Conservation (phyloP, 139 green algal genomes). For the Coccomyxa sp. region DNA sequence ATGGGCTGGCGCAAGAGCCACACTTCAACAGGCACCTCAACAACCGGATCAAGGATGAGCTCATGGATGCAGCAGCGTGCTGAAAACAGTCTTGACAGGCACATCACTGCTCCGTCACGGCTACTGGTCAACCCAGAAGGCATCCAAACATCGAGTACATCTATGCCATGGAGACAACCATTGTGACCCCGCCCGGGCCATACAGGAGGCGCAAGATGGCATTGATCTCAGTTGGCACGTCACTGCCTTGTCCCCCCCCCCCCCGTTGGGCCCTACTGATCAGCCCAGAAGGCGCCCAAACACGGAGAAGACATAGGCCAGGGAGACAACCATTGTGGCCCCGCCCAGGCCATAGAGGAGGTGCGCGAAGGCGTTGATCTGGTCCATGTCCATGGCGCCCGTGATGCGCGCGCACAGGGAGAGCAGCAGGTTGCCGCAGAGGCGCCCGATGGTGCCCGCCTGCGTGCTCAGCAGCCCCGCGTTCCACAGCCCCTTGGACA, state of each 20-base stretch:
- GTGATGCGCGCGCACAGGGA: constrained; percentile 18
- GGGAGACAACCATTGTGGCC: background rate
- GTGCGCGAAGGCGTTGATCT: constrained; percentile 14
- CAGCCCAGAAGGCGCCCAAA: constrained; percentile 17
- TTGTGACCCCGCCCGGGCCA: background rate
- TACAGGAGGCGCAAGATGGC: constrained; percentile 2
- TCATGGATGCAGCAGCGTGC: background rate
- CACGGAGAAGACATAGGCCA: constrained; percentile 4
- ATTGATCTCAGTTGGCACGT: constrained; percentile 7
- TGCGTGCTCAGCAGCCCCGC: constrained; percentile 38
- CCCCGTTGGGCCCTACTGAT: background rate
- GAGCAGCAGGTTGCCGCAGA: constrained; percentile 37
- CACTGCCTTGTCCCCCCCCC: background rate
- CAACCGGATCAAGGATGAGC: background rate
- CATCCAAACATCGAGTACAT: constrained; percentile 6
- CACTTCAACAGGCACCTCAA: background rate
- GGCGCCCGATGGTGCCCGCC: constrained; percentile 36
- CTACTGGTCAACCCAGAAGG: constrained; percentile 14
- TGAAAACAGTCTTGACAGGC: background rate
- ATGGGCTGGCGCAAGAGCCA: background rate
- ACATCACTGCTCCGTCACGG: background rate
- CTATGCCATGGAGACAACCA: constrained; percentile 4
- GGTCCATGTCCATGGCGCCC: background rate
- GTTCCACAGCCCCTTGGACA: constrained; percentile 32
- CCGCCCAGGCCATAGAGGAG: background rate